phyloP scores from a whole-genome alignment of 768 basidiomycete species.

The Mycena sanguinolenta region DNA sequence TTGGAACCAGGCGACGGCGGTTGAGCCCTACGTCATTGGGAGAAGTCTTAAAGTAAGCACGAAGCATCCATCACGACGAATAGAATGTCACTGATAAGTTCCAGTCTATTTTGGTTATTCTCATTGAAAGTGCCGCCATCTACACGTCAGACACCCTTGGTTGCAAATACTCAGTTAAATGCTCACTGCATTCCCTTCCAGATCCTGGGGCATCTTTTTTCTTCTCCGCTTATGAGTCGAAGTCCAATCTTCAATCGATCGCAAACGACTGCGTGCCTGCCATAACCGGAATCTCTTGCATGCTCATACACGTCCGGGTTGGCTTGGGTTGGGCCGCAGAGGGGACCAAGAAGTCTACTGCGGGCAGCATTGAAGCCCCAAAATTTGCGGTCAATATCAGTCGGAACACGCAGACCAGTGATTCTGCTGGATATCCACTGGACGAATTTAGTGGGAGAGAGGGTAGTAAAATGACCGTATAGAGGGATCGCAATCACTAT shows the following conservation, averaged over 20 bases:
- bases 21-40: background rate
- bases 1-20: background rate
- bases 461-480: too few species aligned
- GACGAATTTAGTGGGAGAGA: too few species aligned
- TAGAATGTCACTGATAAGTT: background rate
- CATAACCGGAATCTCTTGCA: constrained; percentile 38
- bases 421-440: too few species aligned
- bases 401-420: too few species aligned
- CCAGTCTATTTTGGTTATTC: background rate
- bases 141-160: background rate
- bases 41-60: too few species aligned
- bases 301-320: constrained; percentile 43
- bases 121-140: background rate
- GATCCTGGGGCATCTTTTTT: constrained; percentile 39
- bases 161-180: too few species aligned
- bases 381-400: too few species aligned
- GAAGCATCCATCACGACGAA: background rate
- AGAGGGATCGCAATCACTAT: too few species aligned
- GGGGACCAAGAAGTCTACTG: too few species aligned
- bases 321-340: constrained; percentile 9
- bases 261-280: constrained; percentile 34
- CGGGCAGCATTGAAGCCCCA: too few species aligned
- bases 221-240: constrained; percentile 25
- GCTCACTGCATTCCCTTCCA: background rate
- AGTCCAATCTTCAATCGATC: constrained; percentile 35